Base-by-base conservation (phyloP, 345 rosid species). In the Citrus australasica region DNA sequence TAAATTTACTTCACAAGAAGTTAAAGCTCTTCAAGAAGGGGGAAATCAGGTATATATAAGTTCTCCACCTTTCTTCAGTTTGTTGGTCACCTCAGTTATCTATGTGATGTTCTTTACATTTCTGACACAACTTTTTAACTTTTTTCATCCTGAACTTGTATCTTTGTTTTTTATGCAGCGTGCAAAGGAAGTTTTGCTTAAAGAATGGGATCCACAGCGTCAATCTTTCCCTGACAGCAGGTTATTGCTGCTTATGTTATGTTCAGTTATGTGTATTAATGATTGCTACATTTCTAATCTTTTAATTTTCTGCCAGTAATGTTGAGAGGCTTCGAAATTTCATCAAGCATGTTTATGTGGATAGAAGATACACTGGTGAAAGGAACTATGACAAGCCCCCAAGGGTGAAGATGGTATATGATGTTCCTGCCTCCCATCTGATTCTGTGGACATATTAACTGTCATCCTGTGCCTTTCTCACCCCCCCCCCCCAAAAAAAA, bases 341-440 rank as follows among this genome's bases (percentile, higher is more conserved):
- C 75, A 90, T 96, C 72, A 96, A 92, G 80, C 98, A 96, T 85
- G 93, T 89, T 25, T 96, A 94, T 77, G 98, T 93, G 78, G 96
- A 92, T 83, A 87, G 88, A 89, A 89, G 94, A 82, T 95, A 87
- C 62, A 80, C 86, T 19, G 94, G 95, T 75, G 98, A 89, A 66
- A 92, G 84, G 85, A 88, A 80, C 80, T 85, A 79, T 77, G 98
- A 94, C 72, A 96, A 87, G 88, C 94, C 97, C 86, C 97, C 92
- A 67, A 90, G 88, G 81, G 87, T 67, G 74, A 92, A 86, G 74
- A 84, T 77, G 94, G 99, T 95, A 76, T 81, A 76, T 81, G 90
- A 77, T 69, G 19, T 37, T 35, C 42, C 25, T 60, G 30, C 55
- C 82, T 79, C 77, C 6, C 13, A 21, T 42, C 63, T n/a, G 17